A percentile compares a stretch with the other conserved stretches of the same genome.
These are phyloP conservation scores for Tarenaya hassleriana DNA, from an alignment of 345 rosid genomes.

Conservation along the genomic window DNA sequence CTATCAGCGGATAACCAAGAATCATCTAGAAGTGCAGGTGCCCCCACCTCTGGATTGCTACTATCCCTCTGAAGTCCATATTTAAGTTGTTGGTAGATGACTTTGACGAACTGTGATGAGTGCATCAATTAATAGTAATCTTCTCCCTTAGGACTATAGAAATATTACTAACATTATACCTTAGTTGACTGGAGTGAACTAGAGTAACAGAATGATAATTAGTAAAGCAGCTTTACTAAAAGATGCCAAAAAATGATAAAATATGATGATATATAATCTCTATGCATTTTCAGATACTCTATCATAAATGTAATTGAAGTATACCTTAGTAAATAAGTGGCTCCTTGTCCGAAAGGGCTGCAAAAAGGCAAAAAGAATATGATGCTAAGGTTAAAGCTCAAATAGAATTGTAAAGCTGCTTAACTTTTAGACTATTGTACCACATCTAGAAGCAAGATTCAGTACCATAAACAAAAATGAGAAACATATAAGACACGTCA, in stretches of 20 bases:
- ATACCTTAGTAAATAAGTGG: constrained; percentile 69
- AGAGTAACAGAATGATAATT: background rate
- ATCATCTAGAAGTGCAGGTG: constrained; percentile 60
- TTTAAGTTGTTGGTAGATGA: constrained; percentile 78
- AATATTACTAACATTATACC: background rate
- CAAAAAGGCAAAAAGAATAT: constrained; percentile 17
- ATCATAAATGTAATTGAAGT: constrained; percentile 4
- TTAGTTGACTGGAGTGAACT: background rate
- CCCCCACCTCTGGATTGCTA: constrained; percentile 38
- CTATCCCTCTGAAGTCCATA: constrained; percentile 72
- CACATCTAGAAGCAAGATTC: background rate
- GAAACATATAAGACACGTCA: background rate
- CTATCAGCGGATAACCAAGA: constrained; percentile 81
- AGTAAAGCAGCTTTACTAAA: constrained; percentile 9
- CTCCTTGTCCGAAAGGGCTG: constrained; percentile 93
- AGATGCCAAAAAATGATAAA: background rate
- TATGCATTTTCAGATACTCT: constrained; percentile 11
- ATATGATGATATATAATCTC: constrained; percentile 5
- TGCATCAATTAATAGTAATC: background rate
- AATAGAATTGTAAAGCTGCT: constrained; percentile 5
- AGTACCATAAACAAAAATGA: constrained; percentile 1
- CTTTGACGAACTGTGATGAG: constrained; percentile 65
- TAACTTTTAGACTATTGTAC: background rate
- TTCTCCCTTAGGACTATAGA: background rate
- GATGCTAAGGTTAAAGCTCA: constrained; percentile 6